These are phyloP conservation scores for Dioscorea alata DNA, from an alignment of 106 monocot species.

Conservation along the genomic window DNA sequence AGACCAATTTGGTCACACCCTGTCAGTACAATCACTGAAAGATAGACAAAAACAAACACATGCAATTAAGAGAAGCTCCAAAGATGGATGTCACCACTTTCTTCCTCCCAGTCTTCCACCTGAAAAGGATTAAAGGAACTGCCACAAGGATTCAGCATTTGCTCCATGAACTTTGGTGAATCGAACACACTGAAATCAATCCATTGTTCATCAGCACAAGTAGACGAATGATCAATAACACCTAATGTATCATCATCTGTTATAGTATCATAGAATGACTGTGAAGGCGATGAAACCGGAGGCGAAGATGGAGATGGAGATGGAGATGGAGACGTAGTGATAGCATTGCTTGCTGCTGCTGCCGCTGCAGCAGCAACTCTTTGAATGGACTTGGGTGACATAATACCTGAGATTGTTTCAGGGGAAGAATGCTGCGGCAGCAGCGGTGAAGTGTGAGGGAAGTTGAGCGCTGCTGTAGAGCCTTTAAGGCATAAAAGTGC, in stretches of 20 bases:
- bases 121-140: not conserved
- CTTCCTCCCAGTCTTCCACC: conserved; percentile 14
- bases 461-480: conserved; percentile 45
- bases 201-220: not conserved
- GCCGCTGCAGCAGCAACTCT: conserved; percentile 39
- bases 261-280: not conserved
- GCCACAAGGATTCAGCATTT: conserved; percentile 9
- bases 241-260: not conserved
- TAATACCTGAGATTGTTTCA: not conserved
- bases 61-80: conserved; percentile 36
- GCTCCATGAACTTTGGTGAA: conserved; percentile 24
- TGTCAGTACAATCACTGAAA: not conserved
- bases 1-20: not conserved
- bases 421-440: not conserved
- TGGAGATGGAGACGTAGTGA: not conserved
- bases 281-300: conserved; percentile 3
- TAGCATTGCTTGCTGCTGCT: conserved; percentile 13
- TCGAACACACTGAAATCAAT: conserved; percentile 21
- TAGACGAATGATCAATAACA: not conserved
- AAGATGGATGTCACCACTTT: conserved; percentile 9
- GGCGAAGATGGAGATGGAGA: not conserved
- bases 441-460: conserved; percentile 17
- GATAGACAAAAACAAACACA: not conserved
- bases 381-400: conserved; percentile 60
- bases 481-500: conserved; percentile 48